Percentiles rank a stretch among this genome's conserved stretches.
phyloP scores from a whole-genome alignment of 2,329 filamentous ascomycete genomes.

The Bipolaris cookei region DNA sequence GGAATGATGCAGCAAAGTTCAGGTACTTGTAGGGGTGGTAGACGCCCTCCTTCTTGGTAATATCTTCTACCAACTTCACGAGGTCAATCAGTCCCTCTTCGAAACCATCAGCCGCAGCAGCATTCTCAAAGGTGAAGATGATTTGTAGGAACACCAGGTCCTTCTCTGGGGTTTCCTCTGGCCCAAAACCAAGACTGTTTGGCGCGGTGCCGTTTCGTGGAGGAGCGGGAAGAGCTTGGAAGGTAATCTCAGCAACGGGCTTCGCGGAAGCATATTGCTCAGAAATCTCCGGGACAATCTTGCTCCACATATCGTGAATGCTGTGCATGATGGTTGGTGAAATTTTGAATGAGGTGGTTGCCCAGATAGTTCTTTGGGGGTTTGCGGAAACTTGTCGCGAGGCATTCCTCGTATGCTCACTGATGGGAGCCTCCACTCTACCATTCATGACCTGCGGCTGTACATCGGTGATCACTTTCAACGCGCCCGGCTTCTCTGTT shows the following conservation, averaged over 20 bases:
- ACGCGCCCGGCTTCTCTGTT: slow-evolving; percentile 21
- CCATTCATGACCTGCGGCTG: slow-evolving; percentile 26
- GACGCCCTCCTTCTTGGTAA: slow-evolving; percentile 27
- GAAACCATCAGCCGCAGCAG: slow-evolving; percentile 19
- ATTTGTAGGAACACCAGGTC: slow-evolving; percentile 29
- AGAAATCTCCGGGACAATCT: slow-evolving; percentile 21
- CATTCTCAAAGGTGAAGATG: slow-evolving; percentile 31
- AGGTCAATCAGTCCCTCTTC: slow-evolving; percentile 27
- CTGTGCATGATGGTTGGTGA: slow-evolving; percentile 24
- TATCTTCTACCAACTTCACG: slow-evolving; percentile 25
- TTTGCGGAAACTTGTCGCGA: slow-evolving; percentile 21
- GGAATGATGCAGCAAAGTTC: slow-evolving; percentile 47
- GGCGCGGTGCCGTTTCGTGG: slow-evolving; percentile 19
- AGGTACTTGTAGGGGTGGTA: slow-evolving; percentile 30
- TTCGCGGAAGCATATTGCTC: slow-evolving; percentile 23
- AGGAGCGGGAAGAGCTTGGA: slow-evolving; percentile 30
- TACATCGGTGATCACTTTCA: slow-evolving; percentile 23
- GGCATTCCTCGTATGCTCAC: slow-evolving; percentile 31
- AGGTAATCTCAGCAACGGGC: slow-evolving; percentile 25
- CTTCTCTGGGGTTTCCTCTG: slow-evolving; percentile 21
- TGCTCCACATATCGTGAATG: slow-evolving; percentile 30
- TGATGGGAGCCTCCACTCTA: slow-evolving; percentile 23
- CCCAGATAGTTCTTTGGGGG: slow-evolving; percentile 31
- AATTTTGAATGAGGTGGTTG: slow-evolving; percentile 32
- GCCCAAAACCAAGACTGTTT: slow-evolving; percentile 30